Base-by-base conservation (phyloP, 345 rosid species). In the Dipteronia dyeriana region DNA sequence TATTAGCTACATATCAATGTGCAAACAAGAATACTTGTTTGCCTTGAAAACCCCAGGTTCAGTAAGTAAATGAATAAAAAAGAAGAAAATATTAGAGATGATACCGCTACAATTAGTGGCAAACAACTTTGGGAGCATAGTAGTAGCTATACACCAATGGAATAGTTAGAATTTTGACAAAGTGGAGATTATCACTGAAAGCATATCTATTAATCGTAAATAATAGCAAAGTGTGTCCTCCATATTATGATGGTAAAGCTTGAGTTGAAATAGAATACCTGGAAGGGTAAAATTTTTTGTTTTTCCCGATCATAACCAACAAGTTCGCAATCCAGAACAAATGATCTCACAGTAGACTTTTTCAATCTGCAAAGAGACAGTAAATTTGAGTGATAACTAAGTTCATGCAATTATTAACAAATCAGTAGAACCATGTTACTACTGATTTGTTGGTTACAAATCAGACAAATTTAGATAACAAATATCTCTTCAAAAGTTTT, bases 261-360 rank as follows among this genome's bases (percentile, higher is more conserved):
- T 19, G 12, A 25, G 20, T 53, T 4, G 23, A 75, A 67, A 74
- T 31, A 73, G 7, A 38, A 79, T 85, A 96, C 99, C 99, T 94
- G 98, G 82, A 94, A 96, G 70, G 98, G 94, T 43, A 96, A 87
- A 80, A 96, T 96, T 82, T 87, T 94, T 73, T 83, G 80, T 73
- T 89, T 89, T 74, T 82, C 97, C 72, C 91, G 85, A 77, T 94
- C 97, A 68, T 85, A 92, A 83, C 93, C 99, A 86, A 94, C 98
- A 83, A 96, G 81, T 82, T 94, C 99, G 67, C 98, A 91, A 72
- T 96, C 99, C 87, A 94, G 75, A 85, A 94, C 89, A 82, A 96
- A 96, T 59, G 98, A 92, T 71, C 73, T 87, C 64, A 88, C 91
- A 29, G 85, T 83, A 0, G 90, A 70, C 84, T 88, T 96, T 91